These are phyloP conservation scores for Paradendryphiella salina DNA, from an alignment of 2,329 filamentous ascomycete genomes.

Conservation along the genomic window DNA sequence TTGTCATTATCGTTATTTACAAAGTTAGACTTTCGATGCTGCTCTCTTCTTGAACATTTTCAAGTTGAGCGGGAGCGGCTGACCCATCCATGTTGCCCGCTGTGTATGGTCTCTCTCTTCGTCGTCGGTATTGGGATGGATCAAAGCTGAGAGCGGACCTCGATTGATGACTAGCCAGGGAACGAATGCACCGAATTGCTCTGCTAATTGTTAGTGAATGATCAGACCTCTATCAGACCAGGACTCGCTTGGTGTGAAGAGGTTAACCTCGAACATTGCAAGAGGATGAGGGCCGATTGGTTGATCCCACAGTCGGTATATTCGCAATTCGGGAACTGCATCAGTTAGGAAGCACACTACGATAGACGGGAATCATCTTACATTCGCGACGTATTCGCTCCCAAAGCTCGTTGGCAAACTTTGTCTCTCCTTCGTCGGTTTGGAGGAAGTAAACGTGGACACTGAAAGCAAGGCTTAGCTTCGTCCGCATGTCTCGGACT, in stretches of 20 bases:
- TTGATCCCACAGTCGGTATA: constrained; percentile 75
- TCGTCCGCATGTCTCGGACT: background rate
- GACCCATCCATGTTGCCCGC: constrained; percentile 74
- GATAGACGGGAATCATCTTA: constrained; percentile 46
- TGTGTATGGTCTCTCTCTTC: constrained; percentile 66
- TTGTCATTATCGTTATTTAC: too few relatives aligned
- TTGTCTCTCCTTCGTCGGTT: constrained; percentile 62
- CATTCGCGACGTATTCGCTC: constrained; percentile 80
- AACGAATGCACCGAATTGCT: constrained; percentile 86
- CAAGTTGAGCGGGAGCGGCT: constrained; percentile 64
- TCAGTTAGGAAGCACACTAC: constrained; percentile 8
- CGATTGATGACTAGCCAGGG: constrained; percentile 82
- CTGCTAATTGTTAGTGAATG: constrained; percentile 34
- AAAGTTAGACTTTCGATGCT: background rate
- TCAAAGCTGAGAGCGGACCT: constrained; percentile 74
- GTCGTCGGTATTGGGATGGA: constrained; percentile 82
- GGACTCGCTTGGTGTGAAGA: constrained; percentile 67
- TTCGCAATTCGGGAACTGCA: constrained; percentile 78
- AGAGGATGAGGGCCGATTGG: constrained; percentile 81
- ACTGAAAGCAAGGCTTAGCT: constrained; percentile 17
- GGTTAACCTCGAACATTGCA: constrained; percentile 90
- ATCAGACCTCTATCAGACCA: background rate
- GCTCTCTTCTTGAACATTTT: constrained; percentile 50
- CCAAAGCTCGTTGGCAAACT: constrained; percentile 73
- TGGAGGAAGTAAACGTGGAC: constrained; percentile 82